Evolutionary conservation across 176 grass and related monocot species (phyloP), one percentile per base, ranked within the genome.

Genomic region (Bonia amplexicaulis): DNA sequence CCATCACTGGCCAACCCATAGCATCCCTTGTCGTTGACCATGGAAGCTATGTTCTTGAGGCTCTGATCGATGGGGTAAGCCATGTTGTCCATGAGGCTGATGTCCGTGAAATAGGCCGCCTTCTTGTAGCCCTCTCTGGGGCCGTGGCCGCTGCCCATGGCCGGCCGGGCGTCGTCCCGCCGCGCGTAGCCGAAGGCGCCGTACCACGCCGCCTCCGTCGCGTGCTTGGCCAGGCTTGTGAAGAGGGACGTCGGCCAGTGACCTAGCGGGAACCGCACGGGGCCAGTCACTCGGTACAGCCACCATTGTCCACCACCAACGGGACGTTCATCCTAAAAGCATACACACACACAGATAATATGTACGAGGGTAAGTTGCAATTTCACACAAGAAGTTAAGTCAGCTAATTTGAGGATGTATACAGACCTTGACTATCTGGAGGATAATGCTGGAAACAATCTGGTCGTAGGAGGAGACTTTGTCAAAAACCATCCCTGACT

Each of bases 81-180:
- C 29, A 1, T 37, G 29, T 7, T 55, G 72, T 54, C 49, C 48
- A 37, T 74, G 72, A 74, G 9, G 16, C 27, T 54, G 48, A 74
- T 74, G 72, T 55, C 72, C 72, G 72, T 31, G 72, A 74, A 54
- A 27, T 37, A 74, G 49, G 49, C 72, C 72, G 17, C 27, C 72
- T 25, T 52, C 33, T 9, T 20, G 47, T 15, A 17, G 19, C 25
- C 47, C 47, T 51, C 46, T 14, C 15, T 15, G 71, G 45, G 71
- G 44, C 61, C 26, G 71, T 33, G 71, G 4, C 71, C 47, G 71
- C 73, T 55, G 73, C 49, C 73, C 73, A 55, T 75, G 9, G 17
- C 49, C 49, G 29, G 72, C 29, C 0, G 16, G 3, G 6, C 29
- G 72, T 54, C 48, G 9, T 0, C 27, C 17, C 9, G 17, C 16